Percentiles rank a stretch among this genome's conserved stretches.
phyloP scores from a whole-genome alignment of 768 basidiomycete genomes.

The Boletus tomentosulus region DNA sequence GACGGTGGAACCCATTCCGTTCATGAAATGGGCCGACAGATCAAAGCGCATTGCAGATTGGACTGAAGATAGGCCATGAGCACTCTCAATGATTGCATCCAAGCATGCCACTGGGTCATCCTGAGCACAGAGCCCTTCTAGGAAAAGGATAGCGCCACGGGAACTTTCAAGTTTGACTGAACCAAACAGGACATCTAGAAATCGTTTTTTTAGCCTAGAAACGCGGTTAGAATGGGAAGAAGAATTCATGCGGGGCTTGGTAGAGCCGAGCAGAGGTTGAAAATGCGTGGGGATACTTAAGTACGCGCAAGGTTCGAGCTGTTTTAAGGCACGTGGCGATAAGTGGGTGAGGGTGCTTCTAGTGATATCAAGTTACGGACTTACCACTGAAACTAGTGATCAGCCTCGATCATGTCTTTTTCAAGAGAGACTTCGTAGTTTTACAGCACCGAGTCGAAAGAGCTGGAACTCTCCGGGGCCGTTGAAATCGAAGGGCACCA shows the following conservation, averaged over 20 bases:
- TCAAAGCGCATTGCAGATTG: conserved; percentile 40
- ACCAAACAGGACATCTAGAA: conserved; percentile 32
- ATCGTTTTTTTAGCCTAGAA: conserved; percentile 31
- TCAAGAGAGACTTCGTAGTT: too few relatives aligned
- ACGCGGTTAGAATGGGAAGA: conserved; percentile 1
- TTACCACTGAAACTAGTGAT: too few relatives aligned
- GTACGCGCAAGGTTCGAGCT: too few relatives aligned
- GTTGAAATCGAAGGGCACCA: too few relatives aligned
- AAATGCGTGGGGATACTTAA: background rate
- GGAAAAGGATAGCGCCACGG: conserved; percentile 30
- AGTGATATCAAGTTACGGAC: too few relatives aligned
- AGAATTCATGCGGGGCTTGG: background rate
- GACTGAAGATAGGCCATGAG: conserved; percentile 36
- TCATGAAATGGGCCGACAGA: conserved; percentile 37
- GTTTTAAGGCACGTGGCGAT: too few relatives aligned
- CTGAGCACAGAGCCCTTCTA: conserved; percentile 45
- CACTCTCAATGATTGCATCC: conserved; percentile 33
- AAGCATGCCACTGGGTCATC: conserved; percentile 37
- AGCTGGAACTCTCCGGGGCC: too few relatives aligned
- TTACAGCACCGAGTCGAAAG: too few relatives aligned
- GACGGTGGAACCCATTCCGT: conserved; percentile 36
- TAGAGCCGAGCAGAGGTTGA: background rate
- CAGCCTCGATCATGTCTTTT: too few relatives aligned
- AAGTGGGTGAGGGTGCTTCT: too few relatives aligned
- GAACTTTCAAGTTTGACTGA: conserved; percentile 22